These are phyloP conservation scores for Beauveria caledonica DNA, from an alignment of 2,329 filamentous ascomycete genomes.

Conservation along the genomic window DNA sequence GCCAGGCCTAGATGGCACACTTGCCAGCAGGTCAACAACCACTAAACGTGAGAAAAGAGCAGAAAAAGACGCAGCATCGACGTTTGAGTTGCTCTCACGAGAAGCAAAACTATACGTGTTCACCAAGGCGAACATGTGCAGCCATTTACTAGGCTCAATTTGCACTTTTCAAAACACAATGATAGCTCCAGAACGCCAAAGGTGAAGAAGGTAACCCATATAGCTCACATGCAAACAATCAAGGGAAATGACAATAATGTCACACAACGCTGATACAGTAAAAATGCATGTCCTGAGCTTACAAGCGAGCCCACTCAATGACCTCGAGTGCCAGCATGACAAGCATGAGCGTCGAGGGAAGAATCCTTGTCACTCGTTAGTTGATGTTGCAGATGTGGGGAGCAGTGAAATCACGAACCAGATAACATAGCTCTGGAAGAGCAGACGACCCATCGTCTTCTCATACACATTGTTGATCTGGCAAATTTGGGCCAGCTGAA, in stretches of 20 bases:
- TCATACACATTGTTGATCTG: slow-evolving; percentile 97
- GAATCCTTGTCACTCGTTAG: slow-evolving; percentile 54
- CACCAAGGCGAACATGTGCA: background rate
- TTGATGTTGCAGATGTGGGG: background rate
- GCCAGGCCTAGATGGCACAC: too few relatives aligned
- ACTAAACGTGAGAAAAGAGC: background rate
- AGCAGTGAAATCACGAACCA: slow-evolving; percentile 52
- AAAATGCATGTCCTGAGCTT: slow-evolving; percentile 4
- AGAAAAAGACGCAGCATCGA: background rate
- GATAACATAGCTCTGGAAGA: slow-evolving; percentile 84
- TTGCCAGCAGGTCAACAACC: background rate
- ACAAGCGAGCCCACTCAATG: slow-evolving; percentile 66
- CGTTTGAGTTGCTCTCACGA: background rate
- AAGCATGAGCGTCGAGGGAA: slow-evolving; percentile 83
- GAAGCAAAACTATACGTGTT: background rate
- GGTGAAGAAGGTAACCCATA: background rate
- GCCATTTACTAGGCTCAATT: background rate
- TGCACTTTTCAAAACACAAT: background rate
- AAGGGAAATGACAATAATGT: background rate
- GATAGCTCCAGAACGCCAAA: slow-evolving; percentile 3
- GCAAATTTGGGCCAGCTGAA: slow-evolving; percentile 96
- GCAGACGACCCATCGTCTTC: slow-evolving; percentile 80
- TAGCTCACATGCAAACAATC: background rate
- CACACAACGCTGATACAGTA: slow-evolving; percentile 10
- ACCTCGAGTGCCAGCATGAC: slow-evolving; percentile 90